Base-by-base conservation (phyloP, 2,329 filamentous ascomycete species). In the Falciphora oryzae region DNA sequence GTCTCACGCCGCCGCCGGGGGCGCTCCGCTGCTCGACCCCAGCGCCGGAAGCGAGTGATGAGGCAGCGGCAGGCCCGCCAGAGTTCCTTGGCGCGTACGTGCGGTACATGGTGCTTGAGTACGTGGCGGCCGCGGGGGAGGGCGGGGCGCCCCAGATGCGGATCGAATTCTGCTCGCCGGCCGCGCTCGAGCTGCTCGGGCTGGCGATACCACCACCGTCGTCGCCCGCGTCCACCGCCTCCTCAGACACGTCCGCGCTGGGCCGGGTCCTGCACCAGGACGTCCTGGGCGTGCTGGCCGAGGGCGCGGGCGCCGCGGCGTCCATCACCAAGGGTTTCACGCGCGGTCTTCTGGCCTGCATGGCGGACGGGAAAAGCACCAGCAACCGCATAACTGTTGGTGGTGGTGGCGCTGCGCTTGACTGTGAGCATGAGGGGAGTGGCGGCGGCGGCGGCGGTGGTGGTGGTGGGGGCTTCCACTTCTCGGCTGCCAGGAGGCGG, bases 221-320 rank as follows among this genome's bases (percentile, higher is more conserved):
- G 10, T 35, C 32, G 32, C 32, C 32, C 32, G 11, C 29, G 18
- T 59, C 62, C 16, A 14, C 25, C 6, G 61, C 32, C 14, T 25
- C 25, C 28, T 6, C 44, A 2, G 73, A 73, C 22, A 70, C 74
- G 44, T 71, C 74, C 16, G 71, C 72, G 2, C 68, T 71, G 3
- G 73, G 75, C 2, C 72, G 75, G 1, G 74, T 81, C 22, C 70
- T 77, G 61, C 77, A 80, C 60, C 78, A 77, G 67, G 83, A 87
- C 66, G 76, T 86, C 16, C 87, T 87, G 70, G 77, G 79, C 57
- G 79, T 86, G n/a, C 76, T 87, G 5, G 73, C 76, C 5, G 77
- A 81, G n/a, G 77, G 80, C 59, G 75, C 78, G 1, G 73, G 75
- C n/a, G 44, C 44, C 7, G 76, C 79, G 11, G 76, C 77, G 0